Conservation (phyloP, 108 stramenopile genomes). For the Nitzschia sp. region DNA sequence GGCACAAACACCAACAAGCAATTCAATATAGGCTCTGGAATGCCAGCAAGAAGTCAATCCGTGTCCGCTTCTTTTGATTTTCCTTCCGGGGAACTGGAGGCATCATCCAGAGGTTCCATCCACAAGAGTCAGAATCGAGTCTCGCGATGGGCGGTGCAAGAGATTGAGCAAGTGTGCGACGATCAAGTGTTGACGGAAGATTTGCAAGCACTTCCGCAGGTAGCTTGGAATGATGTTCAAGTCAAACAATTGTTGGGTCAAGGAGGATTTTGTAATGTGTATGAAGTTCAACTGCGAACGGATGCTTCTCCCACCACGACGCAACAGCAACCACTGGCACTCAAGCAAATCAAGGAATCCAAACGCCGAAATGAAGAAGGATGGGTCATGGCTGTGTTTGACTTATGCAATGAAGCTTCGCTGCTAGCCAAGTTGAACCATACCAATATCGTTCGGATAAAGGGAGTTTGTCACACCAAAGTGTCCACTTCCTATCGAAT, state of each 20-base stretch:
- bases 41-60: too few species aligned
- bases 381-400: conserved; percentile 18
- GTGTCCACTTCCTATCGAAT: conserved; percentile 1
- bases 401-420: conserved; percentile 16
- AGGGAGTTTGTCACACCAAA: neutral
- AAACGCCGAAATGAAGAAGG: conserved; percentile 14
- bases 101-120: too few species aligned
- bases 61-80: too few species aligned
- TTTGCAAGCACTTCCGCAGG: conserved; percentile 1
- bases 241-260: conserved; percentile 5
- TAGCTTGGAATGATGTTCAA: neutral
- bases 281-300: conserved; percentile 6
- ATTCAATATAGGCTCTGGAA: too few species aligned
- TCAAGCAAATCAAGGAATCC: conserved; percentile 5
- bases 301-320: neutral
- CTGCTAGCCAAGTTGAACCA: conserved; percentile 7
- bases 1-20: too few species aligned
- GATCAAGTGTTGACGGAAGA: conserved; percentile 11
- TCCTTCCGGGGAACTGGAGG: too few species aligned
- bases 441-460: conserved; percentile 7
- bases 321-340: neutral
- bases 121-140: neutral
- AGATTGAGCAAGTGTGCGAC: conserved; percentile 6
- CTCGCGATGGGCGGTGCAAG: conserved; percentile 8
- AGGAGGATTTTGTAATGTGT: conserved; percentile 17